Evolutionary conservation across 192 early-diverging fungal species (phyloP).

Genomic region (Podila clonocystis): DNA sequence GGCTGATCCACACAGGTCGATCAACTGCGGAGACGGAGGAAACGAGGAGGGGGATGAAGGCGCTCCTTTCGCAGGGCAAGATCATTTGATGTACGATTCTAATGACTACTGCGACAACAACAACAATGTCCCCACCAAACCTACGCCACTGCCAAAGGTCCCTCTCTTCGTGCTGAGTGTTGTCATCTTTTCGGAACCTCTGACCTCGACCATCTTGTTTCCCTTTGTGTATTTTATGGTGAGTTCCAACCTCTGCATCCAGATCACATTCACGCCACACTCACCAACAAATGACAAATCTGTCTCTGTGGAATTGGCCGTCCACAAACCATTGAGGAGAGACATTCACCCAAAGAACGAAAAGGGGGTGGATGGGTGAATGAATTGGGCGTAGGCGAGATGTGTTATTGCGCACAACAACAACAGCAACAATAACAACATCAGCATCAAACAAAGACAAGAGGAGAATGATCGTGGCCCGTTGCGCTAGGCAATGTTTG

Average conservation of each 20-base stretch:
- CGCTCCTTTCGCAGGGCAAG: background rate
- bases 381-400: too few relatives aligned
- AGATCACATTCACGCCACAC: too few relatives aligned
- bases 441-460: too few relatives aligned
- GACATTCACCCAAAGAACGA: too few relatives aligned
- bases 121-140: constrained; percentile 3
- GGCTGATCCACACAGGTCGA: background rate
- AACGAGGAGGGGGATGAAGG: background rate
- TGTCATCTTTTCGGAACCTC: constrained; percentile 69
- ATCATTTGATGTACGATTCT: background rate
- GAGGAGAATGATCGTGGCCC: too few relatives aligned
- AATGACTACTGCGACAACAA: background rate
- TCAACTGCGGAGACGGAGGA: background rate
- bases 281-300: too few relatives aligned
- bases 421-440: too few relatives aligned
- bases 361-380: too few relatives aligned
- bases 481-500: too few relatives aligned
- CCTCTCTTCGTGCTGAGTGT: constrained; percentile 52
- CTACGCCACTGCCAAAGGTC: constrained; percentile 44
- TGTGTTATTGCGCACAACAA: background rate
- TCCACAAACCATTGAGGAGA: too few relatives aligned
- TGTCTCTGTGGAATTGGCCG: too few relatives aligned
- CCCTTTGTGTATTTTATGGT: constrained; percentile 92
- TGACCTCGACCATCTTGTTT: constrained; percentile 76
- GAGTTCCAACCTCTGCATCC: background rate